Conservation (phyloP, 225 moss, liverwort and hornwort species). For the Physcomitrellopsis africana region DNA sequence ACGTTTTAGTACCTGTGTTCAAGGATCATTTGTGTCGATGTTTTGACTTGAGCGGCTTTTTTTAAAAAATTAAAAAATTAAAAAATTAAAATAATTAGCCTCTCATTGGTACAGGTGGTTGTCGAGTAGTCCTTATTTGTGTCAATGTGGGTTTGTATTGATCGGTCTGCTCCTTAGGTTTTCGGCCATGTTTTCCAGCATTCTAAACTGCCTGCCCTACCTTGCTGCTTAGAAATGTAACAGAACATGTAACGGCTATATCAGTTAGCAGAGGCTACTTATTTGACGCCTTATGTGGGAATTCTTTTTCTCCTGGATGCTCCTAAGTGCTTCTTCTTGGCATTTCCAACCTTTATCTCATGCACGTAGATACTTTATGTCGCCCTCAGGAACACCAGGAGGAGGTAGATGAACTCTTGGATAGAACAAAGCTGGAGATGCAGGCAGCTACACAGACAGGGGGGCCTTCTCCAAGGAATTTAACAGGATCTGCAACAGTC, state of each 20-base stretch:
- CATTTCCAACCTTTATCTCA: slow-evolving; percentile 34
- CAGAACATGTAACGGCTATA: background rate
- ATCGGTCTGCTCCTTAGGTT: slow-evolving; percentile 30
- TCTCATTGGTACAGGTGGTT: slow-evolving; percentile 11
- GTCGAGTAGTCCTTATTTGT: background rate
- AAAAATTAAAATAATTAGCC: no score
- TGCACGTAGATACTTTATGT: slow-evolving; percentile 38
- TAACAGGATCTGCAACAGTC: slow-evolving; percentile 84
- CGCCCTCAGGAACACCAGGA: slow-evolving; percentile 91
- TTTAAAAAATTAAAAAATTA: no score
- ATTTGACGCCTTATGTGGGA: no score
- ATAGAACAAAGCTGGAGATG: slow-evolving; percentile 99
- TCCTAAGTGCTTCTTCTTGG: slow-evolving; percentile 23
- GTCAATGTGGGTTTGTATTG: slow-evolving; percentile 10
- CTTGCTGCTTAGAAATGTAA: slow-evolving; percentile 24
- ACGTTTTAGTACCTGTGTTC: background rate
- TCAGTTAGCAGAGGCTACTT: slow-evolving; percentile 9
- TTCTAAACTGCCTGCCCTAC: slow-evolving; percentile 26
- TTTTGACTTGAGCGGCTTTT: slow-evolving; percentile 10
- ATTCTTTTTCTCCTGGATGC: slow-evolving; percentile 4
- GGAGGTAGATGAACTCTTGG: slow-evolving; percentile 99
- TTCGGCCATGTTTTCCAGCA: slow-evolving; percentile 17
- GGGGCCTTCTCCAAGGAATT: slow-evolving; percentile 96
- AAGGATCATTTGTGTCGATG: slow-evolving; percentile 1
- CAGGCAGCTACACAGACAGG: slow-evolving; percentile 98